Percentiles rank a stretch among this genome's conserved stretches.
Evolutionary conservation across 768 basidiomycete species (phyloP).

Genomic region (Phanerochaete sordida): DNA sequence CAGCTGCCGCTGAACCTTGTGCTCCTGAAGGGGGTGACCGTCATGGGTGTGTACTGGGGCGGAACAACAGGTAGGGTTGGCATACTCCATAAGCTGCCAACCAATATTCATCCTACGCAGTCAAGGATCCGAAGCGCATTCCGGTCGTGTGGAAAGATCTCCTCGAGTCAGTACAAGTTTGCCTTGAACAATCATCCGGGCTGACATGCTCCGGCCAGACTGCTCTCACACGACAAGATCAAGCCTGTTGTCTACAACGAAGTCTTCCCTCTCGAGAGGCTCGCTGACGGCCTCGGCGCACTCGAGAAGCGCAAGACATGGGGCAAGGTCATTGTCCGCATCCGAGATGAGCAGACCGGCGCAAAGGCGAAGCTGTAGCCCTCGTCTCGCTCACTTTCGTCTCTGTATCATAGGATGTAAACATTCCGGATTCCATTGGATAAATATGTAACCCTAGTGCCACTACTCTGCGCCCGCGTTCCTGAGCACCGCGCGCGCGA

Average conservation of each 20-base stretch:
- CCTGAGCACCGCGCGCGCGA: slow-evolving; percentile 65
- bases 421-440: not conserved
- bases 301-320: slow-evolving; percentile 85
- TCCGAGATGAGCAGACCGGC: slow-evolving; percentile 47
- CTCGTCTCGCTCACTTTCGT: not conserved
- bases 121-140: slow-evolving; percentile 62
- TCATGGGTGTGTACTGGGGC: slow-evolving; percentile 89
- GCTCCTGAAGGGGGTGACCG: slow-evolving; percentile 38
- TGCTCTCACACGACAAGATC: slow-evolving; percentile 63
- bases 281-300: slow-evolving; percentile 67
- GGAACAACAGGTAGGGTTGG: slow-evolving; percentile 60
- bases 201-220: slow-evolving; percentile 31
- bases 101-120: slow-evolving; percentile 30
- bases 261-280: slow-evolving; percentile 62
- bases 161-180: slow-evolving; percentile 43
- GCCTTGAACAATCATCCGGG: not conserved
- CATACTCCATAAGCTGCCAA: not conserved
- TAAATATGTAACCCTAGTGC: not conserved
- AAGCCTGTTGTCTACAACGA: slow-evolving; percentile 70
- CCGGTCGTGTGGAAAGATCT: slow-evolving; percentile 70
- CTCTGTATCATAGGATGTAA: not conserved
- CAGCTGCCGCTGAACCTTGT: slow-evolving; percentile 78
- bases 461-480: slow-evolving; percentile 26
- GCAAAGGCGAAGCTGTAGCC: slow-evolving; percentile 42
- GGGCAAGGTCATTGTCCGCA: slow-evolving; percentile 79